Conservation (phyloP, 345 rosid species). For the Brassica incana region DNA sequence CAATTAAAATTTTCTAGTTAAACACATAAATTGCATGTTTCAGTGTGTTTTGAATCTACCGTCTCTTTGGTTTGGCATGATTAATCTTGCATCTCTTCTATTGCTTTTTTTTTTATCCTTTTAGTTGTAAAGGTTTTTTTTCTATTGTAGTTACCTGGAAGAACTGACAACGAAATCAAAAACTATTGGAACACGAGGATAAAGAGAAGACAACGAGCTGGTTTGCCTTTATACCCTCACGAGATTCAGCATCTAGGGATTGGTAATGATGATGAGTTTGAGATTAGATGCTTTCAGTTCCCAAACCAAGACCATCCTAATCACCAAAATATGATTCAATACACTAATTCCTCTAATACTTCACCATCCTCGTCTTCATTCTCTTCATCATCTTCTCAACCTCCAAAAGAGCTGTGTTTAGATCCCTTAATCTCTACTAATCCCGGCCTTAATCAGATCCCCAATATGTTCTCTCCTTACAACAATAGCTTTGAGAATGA, state of each 20-base stretch:
- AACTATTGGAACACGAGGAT: slow-evolving; percentile 86
- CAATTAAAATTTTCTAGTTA: not conserved
- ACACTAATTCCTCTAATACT: slow-evolving; percentile 30
- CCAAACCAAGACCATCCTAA: slow-evolving; percentile 36
- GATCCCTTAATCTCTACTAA: slow-evolving; percentile 34
- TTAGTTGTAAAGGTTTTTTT: not conserved
- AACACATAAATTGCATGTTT: slow-evolving; percentile 29
- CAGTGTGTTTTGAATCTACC: slow-evolving; percentile 11
- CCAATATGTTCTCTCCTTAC: slow-evolving; percentile 33
- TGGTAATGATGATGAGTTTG: slow-evolving; percentile 28
- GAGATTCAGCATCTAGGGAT: slow-evolving; percentile 36
- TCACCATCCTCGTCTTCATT: slow-evolving; percentile 39
- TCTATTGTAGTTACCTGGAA: slow-evolving; percentile 64
- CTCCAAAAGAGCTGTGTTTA: slow-evolving; percentile 17
- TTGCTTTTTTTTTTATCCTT: not conserved
- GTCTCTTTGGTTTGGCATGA: slow-evolving; percentile 15
- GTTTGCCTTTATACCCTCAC: slow-evolving; percentile 71
- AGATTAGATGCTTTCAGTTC: slow-evolving; percentile 30
- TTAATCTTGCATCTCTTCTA: slow-evolving; percentile 8
- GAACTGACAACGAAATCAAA: slow-evolving; percentile 91
- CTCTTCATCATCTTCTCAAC: slow-evolving; percentile 38
- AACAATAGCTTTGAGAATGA: slow-evolving; percentile 28
- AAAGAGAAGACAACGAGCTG: slow-evolving; percentile 76
- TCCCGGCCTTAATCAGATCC: slow-evolving; percentile 28
- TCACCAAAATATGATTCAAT: slow-evolving; percentile 28